These are phyloP conservation scores for Musa itinerans DNA, from an alignment of 176 grass and related monocot genomes.

Conservation along the genomic window DNA sequence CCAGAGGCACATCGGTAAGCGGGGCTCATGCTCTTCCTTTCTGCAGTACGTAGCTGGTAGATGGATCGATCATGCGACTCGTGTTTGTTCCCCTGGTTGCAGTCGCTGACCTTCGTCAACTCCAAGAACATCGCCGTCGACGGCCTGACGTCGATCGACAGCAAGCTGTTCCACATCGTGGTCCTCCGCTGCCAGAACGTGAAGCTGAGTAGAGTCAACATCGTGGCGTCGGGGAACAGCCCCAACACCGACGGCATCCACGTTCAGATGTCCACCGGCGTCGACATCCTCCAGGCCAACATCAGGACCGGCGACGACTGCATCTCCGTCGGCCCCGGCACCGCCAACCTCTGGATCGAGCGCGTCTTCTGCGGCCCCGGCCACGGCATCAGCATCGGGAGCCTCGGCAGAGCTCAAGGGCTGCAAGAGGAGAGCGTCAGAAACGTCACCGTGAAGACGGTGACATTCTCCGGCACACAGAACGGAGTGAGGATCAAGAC, in stretches of 20 bases:
- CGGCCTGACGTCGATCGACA: constrained; percentile 32
- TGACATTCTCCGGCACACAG: constrained; percentile 30
- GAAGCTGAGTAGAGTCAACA: constrained; percentile 23
- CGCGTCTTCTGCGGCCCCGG: constrained; percentile 53
- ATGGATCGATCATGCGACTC: not conserved
- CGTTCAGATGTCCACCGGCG: constrained; percentile 30
- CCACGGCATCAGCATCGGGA: constrained; percentile 67
- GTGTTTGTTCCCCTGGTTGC: not conserved
- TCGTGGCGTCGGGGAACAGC: constrained; percentile 39
- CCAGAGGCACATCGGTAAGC: constrained; percentile 34
- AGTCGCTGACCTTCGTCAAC: constrained; percentile 43
- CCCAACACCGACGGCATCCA: constrained; percentile 79
- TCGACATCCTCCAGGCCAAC: constrained; percentile 31
- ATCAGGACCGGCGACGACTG: constrained; percentile 70
- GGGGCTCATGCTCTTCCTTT: not conserved
- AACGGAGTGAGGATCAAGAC: constrained; percentile 66
- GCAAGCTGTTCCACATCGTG: constrained; percentile 55
- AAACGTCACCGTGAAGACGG: constrained; percentile 49
- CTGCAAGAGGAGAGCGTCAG: constrained; percentile 28
- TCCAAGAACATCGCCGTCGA: constrained; percentile 39
- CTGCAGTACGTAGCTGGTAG: not conserved
- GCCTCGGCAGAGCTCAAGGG: constrained; percentile 32
- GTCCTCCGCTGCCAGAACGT: constrained; percentile 36
- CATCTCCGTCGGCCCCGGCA: constrained; percentile 55
- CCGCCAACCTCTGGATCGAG: constrained; percentile 46